A percentile compares a stretch with the other conserved stretches of the same genome.
Evolutionary conservation across 306 rosid species (phyloP).

Genomic region (Lupinus albus): DNA sequence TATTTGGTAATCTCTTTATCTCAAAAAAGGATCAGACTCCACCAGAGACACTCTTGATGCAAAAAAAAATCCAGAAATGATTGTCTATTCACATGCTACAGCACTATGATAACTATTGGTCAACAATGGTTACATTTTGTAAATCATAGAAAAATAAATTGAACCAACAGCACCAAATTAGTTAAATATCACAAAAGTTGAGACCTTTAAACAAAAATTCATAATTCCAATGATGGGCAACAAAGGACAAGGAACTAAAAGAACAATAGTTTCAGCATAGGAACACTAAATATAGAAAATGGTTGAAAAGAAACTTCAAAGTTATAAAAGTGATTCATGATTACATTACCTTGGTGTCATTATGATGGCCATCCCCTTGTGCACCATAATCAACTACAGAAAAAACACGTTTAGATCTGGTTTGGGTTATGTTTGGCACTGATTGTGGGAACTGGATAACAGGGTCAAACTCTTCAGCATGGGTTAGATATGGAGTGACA

Average conservation of each 20-base stretch:
- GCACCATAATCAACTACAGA: slow-evolving; percentile 69
- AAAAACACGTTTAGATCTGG: slow-evolving; percentile 56
- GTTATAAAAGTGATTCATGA: background rate
- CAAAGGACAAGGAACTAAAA: background rate
- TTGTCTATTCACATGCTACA: background rate
- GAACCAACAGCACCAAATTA: slow-evolving; percentile 2
- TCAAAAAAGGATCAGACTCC: too few species aligned
- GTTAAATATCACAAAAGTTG: slow-evolving; percentile 2
- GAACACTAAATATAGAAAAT: slow-evolving; percentile 12
- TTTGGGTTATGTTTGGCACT: slow-evolving; percentile 30
- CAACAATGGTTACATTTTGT: background rate
- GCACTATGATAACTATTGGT: background rate
- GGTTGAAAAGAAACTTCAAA: background rate
- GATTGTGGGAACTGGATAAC: slow-evolving; percentile 39
- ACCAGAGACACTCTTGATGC: too few species aligned
- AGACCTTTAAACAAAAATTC: background rate
- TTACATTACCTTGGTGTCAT: slow-evolving; percentile 66
- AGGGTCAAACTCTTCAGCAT: slow-evolving; percentile 49
- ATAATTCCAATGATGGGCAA: background rate
- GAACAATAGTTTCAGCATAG: background rate
- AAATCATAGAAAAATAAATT: background rate
- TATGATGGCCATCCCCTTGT: slow-evolving; percentile 66
- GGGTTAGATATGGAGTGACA: slow-evolving; percentile 32
- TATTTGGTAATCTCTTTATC: too few species aligned
- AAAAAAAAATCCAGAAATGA: background rate